These are phyloP conservation scores for Coniochaeta sp. DNA, from an alignment of 2,329 filamentous ascomycete genomes.

Conservation along the genomic window DNA sequence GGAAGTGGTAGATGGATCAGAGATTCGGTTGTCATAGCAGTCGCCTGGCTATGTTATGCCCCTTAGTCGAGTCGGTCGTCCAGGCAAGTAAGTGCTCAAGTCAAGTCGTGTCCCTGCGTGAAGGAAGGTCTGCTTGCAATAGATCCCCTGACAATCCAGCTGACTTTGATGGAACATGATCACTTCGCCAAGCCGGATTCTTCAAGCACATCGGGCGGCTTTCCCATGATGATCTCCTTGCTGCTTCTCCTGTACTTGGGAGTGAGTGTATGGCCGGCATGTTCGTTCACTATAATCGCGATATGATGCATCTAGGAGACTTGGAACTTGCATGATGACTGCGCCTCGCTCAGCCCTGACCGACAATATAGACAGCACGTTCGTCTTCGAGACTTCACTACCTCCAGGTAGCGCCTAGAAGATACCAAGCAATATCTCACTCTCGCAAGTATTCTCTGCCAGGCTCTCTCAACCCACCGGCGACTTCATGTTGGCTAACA, in stretches of 20 bases:
- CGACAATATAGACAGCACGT: background rate
- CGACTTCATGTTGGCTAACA: slow-evolving; percentile 25
- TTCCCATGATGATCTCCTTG: too few relatives aligned
- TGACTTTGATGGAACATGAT: too few relatives aligned
- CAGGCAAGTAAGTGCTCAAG: too few relatives aligned
- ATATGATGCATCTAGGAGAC: background rate
- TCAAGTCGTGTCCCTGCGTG: too few relatives aligned
- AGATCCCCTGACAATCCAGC: too few relatives aligned
- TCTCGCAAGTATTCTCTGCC: background rate
- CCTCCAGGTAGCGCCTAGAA: background rate
- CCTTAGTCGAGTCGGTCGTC: too few relatives aligned
- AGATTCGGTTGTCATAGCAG: too few relatives aligned
- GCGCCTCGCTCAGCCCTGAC: background rate
- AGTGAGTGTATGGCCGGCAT: background rate
- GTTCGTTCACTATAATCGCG: background rate
- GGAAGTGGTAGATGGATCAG: too few relatives aligned
- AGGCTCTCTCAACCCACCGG: slow-evolving; percentile 3
- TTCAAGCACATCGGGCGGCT: background rate
- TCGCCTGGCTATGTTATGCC: too few relatives aligned
- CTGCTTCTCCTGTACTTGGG: background rate
- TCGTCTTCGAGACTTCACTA: background rate
- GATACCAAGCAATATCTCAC: background rate
- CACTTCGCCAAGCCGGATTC: background rate
- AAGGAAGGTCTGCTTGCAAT: too few relatives aligned
- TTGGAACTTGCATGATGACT: background rate